Evolutionary conservation across 805 yeast genomes (phyloP), one percentile per base, ranked within the genome.

Genomic region (Citeromyces nyonsensis): DNA sequence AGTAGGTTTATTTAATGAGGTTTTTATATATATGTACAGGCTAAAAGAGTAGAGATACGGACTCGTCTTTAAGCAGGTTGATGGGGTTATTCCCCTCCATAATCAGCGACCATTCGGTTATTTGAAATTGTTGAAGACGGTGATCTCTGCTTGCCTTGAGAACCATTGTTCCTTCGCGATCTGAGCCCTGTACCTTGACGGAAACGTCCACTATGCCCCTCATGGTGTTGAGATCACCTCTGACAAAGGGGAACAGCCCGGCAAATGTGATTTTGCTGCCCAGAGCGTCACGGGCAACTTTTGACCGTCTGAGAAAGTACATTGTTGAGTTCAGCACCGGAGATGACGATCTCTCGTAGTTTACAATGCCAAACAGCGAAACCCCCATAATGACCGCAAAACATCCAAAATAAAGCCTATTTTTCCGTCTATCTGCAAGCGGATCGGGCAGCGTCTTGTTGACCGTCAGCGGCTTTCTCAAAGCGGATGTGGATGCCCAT

Each of bases 311-410:
- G 43, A 88, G 56, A 40, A 83, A 79, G 52, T 83, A 85, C 51
- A 91, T 59, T 4, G 95, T 79, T 5, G 94, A 86, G 27, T 79
- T 69, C 44, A 88, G 79, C 37, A 88, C 69, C 1, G 97, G 96
- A 10, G 95, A 82, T 29, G 80, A 73, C 12, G 85, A 74, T 51
- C 85, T 86, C 51, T 91, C 98, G 55, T 88, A 86, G 60, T 91
- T 86, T 67, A 88, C 77, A 44, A 88, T 81, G 22, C 81, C 66
- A 22, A 66, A 59, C 31, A 78, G 54, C 2, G 77, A 56, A 4
- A 62, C 54, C 15, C 66, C 65, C 67, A 78, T 72, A 33, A 66
- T 54, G 10, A 59, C 51, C 30, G 66, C 53, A 47, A 79, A 80
- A 3, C 56, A 53, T 5, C 62, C 51, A 49, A 85, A 76, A 35